These are phyloP conservation scores for Pseudozyma flocculosa DNA, from an alignment of 1,284 basidiomycete species.

Conservation along the genomic window DNA sequence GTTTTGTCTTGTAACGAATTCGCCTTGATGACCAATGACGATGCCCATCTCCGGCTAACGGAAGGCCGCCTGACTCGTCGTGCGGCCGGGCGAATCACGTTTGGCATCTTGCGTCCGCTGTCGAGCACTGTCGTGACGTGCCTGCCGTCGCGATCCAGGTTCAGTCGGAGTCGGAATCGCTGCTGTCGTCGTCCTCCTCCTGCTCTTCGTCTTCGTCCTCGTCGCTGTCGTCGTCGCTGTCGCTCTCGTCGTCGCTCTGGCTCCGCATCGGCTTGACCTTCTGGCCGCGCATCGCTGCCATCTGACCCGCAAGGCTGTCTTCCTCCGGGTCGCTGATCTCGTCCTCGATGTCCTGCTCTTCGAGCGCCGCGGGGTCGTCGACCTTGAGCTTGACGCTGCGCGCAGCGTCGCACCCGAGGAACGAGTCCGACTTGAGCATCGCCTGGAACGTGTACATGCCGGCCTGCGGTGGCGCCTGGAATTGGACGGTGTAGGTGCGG, in stretches of 20 bases:
- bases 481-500: slow-evolving; percentile 83
- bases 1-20: no score
- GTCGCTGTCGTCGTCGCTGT: slow-evolving; percentile 44
- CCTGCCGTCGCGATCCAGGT: no score
- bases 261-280: slow-evolving; percentile 70
- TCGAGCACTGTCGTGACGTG: no score
- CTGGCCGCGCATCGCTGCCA: slow-evolving; percentile 94
- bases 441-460: slow-evolving; percentile 88
- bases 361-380: slow-evolving; percentile 69
- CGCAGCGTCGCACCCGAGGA: slow-evolving; percentile 72
- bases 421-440: slow-evolving; percentile 81
- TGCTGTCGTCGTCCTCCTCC: slow-evolving; percentile 8
- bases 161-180: slow-evolving; percentile 25
- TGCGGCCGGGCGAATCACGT: no score
- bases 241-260: slow-evolving; percentile 60
- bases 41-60: no score
- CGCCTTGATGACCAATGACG: no score
- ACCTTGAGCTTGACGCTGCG: slow-evolving; percentile 60
- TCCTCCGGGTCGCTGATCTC: slow-evolving; percentile 57
- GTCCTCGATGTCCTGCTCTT: slow-evolving; percentile 40
- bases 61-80: no score
- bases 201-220: slow-evolving; percentile 19
- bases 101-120: no score
- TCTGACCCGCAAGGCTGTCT: slow-evolving; percentile 83
- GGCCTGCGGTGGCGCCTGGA: slow-evolving; percentile 85